phyloP scores from a whole-genome alignment of 306 rosid species.

The Begonia masoniana region DNA sequence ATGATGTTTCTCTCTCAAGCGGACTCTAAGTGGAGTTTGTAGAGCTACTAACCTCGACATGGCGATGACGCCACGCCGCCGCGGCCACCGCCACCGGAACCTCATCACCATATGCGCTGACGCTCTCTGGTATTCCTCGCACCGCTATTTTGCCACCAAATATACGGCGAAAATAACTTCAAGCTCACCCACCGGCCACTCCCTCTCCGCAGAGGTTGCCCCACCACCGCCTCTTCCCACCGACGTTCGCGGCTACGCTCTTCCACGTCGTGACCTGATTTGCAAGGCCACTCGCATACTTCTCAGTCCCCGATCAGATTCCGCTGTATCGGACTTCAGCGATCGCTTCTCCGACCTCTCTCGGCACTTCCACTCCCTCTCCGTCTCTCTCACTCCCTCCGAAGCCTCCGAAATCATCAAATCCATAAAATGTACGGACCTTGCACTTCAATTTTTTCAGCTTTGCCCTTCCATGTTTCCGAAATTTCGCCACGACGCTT shows the following conservation, averaged over 20 bases:
- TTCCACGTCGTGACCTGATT: slow-evolving; percentile 73
- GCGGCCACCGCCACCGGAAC: too few species aligned
- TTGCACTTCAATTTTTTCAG: slow-evolving; percentile 63
- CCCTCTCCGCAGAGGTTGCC: slow-evolving; percentile 60
- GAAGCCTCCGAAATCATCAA: slow-evolving; percentile 87
- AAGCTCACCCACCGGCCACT: slow-evolving; percentile 52
- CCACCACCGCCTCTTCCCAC: slow-evolving; percentile 41
- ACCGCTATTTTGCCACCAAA: slow-evolving; percentile 55
- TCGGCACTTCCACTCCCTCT: slow-evolving; percentile 49
- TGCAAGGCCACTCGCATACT: slow-evolving; percentile 71
- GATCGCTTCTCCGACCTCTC: slow-evolving; percentile 78
- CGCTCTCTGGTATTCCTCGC: neutral
- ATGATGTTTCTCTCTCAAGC: too few species aligned
- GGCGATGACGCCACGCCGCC: too few species aligned
- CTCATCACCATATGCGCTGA: too few species aligned
- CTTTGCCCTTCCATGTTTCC: slow-evolving; percentile 60
- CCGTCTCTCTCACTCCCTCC: slow-evolving; percentile 44
- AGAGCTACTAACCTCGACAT: too few species aligned
- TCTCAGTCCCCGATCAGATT: slow-evolving; percentile 25
- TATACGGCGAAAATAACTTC: slow-evolving; percentile 81
- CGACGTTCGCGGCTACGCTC: slow-evolving; percentile 55
- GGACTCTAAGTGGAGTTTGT: too few species aligned
- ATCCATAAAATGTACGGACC: slow-evolving; percentile 44
- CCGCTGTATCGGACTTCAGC: neutral
- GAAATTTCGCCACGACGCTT: slow-evolving; percentile 53